These are phyloP conservation scores for Asclepias syriaca DNA, from an alignment of 257 asterid genomes.

Conservation along the genomic window DNA sequence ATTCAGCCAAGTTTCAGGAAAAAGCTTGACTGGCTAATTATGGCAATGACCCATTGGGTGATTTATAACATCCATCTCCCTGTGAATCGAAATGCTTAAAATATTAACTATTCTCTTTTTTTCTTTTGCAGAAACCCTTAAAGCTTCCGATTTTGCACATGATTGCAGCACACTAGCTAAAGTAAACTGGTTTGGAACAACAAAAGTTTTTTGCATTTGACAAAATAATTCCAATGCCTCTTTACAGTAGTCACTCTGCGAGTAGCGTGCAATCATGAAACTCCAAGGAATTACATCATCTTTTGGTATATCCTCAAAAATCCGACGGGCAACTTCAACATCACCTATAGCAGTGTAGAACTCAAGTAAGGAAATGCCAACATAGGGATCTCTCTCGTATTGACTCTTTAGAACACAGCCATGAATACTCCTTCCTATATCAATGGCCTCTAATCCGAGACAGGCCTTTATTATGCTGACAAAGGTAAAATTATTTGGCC, in stretches of 20 bases:
- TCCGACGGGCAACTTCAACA: conserved; percentile 56
- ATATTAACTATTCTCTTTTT: no score
- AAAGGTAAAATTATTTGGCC: conserved; percentile 79
- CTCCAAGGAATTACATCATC: conserved; percentile 87
- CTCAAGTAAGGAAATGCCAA: conserved; percentile 79
- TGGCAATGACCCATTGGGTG: no score
- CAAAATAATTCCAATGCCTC: conserved; percentile 66
- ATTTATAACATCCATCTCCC: no score
- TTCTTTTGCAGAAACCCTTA: no score
- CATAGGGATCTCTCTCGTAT: conserved; percentile 72
- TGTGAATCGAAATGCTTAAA: no score
- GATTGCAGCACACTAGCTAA: conserved; percentile 87
- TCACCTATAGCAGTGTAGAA: conserved; percentile 65
- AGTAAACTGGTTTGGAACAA: conserved; percentile 78
- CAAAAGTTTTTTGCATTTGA: conserved; percentile 51
- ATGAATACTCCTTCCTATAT: conserved; percentile 61
- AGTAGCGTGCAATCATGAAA: conserved; percentile 86
- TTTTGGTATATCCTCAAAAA: conserved; percentile 79
- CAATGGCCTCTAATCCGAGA: conserved; percentile 50
- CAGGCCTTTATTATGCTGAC: conserved; percentile 82
- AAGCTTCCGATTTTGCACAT: conserved; percentile 52
- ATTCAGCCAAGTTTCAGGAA: no score
- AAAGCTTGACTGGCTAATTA: no score
- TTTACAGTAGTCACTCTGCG: conserved; percentile 59
- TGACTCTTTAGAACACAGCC: conserved; percentile 63